Evolutionary conservation across 306 rosid species (phyloP), one percentile per base, ranked within the genome.

Genomic region (Erythrophleum fordii): DNA sequence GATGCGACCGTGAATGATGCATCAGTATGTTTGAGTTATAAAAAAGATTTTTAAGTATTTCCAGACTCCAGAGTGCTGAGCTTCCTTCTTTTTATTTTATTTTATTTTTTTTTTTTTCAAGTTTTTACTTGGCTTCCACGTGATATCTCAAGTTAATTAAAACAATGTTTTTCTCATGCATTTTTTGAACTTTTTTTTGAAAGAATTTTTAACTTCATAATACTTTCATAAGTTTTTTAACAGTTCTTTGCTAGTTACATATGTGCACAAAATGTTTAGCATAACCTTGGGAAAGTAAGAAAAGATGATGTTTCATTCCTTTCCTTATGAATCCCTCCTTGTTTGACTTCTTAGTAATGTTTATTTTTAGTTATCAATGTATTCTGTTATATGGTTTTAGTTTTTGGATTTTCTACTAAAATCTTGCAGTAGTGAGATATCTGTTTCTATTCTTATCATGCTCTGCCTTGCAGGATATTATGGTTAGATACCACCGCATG

Each of bases 401-500:
- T 65, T 75, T 7, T 49, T 69, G 71, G 42, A 52, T 22, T 49
- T 79, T 74, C 44, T 72, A 28, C 67, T 51, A 53, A 56, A 46
- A 11, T 70, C 34, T 73, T 45, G 39, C 22, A 44, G 13, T 64
- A 18, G 34, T 77, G 65, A 42, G 61, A 39, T 64, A 37, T 39
- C n/a, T 26, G 31, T 46, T 34, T 66, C 16, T 62, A 8, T 58
- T 81, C 60, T 79, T 45, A 34, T 60, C 41, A 64, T 73, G 52
- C 53, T 51, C 78, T 82, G 61, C 66, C 87, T 46, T 73, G 60
- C 85, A 95, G 98, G 98, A 95, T 85, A 95, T 95, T 82, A 92
- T 95, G 98, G 92, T 95, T 79, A 88, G 98, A 85, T 92, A 95
- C 81, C 83, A 95, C 73, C 93, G 98, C 68, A 95, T 95, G 98